Percentiles rank a stretch among this genome's conserved stretches.
Evolutionary conservation across 441 rosid genomes (phyloP).

Genomic region (Erysimum cheiri): DNA sequence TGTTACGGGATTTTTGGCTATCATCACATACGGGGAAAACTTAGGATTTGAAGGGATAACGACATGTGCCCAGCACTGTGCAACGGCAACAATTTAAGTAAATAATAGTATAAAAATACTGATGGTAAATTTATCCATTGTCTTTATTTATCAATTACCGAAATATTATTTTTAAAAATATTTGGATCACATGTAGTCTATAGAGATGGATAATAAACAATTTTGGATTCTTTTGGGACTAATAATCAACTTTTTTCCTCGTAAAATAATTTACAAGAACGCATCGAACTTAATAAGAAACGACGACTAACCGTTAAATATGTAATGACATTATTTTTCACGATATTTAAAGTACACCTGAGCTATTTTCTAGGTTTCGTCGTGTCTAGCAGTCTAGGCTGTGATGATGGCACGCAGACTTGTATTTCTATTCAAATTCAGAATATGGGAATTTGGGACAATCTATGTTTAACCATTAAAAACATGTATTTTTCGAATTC

Average conservation of each 20-base stretch:
- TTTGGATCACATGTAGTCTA: slow-evolving; percentile 30
- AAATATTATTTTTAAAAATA: not conserved
- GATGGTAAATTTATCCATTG: not conserved
- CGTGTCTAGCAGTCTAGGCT: too few species aligned
- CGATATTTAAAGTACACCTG: not conserved
- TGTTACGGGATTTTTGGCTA: slow-evolving; percentile 39
- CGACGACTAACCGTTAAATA: not conserved
- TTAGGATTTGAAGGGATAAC: slow-evolving; percentile 24
- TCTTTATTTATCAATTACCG: slow-evolving; percentile 10
- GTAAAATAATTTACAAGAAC: not conserved
- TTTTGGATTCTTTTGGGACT: slow-evolving; percentile 25
- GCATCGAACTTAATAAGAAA: not conserved
- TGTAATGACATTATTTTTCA: not conserved
- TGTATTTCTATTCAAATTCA: slow-evolving; percentile 16
- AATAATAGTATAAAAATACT: not conserved
- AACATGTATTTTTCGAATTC: not conserved
- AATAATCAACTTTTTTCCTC: slow-evolving; percentile 7
- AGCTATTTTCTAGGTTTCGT: slow-evolving; percentile 7
- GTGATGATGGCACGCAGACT: not conserved
- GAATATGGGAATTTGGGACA: not conserved
- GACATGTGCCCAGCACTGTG: slow-evolving; percentile 36
- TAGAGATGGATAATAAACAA: slow-evolving; percentile 18
- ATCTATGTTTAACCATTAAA: not conserved
- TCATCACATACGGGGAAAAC: slow-evolving; percentile 28
- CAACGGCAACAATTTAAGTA: not conserved